Percentiles rank a stretch among this genome's conserved stretches.
These are phyloP conservation scores for Diaporthe humulicola DNA, from an alignment of 2,329 filamentous ascomycete genomes.

Conservation along the genomic window DNA sequence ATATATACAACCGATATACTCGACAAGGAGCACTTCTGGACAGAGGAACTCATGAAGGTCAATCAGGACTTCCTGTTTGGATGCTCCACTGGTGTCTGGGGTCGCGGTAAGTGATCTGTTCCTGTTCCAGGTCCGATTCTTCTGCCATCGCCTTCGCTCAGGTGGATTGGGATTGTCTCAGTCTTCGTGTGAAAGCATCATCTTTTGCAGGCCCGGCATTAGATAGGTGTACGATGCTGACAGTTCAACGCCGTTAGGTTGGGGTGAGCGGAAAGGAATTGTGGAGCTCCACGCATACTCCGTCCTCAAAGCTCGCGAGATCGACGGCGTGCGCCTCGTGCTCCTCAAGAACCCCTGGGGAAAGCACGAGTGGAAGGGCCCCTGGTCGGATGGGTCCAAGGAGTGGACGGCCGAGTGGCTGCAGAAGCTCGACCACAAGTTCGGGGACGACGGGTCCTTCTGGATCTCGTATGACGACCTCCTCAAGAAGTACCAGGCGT, in stretches of 20 bases:
- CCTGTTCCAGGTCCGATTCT: not conserved
- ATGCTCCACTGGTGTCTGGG: slow-evolving; percentile 75
- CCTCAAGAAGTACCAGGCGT: slow-evolving; percentile 71
- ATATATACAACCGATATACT: slow-evolving; percentile 79
- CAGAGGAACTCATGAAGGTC: slow-evolving; percentile 82
- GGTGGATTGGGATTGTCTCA: not conserved
- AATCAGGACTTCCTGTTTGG: slow-evolving; percentile 85
- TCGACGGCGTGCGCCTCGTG: slow-evolving; percentile 65
- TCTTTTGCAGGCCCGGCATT: not conserved
- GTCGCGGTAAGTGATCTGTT: slow-evolving; percentile 50
- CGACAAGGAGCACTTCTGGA: slow-evolving; percentile 87
- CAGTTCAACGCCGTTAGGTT: slow-evolving; percentile 53
- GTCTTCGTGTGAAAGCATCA: not conserved
- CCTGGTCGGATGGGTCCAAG: slow-evolving; percentile 60
- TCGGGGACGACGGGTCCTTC: slow-evolving; percentile 73
- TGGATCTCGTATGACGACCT: slow-evolving; percentile 75
- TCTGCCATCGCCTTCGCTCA: not conserved
- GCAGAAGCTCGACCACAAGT: slow-evolving; percentile 69
- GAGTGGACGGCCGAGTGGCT: slow-evolving; percentile 72
- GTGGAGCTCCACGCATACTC: slow-evolving; percentile 71
- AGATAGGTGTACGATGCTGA: not conserved
- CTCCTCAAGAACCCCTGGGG: slow-evolving; percentile 70
- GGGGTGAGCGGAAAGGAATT: slow-evolving; percentile 71
- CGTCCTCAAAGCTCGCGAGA: slow-evolving; percentile 68
- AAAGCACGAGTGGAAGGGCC: slow-evolving; percentile 71